Evolutionary conservation across 2,329 filamentous ascomycete species (phyloP), one percentile per base, ranked within the genome.

Genomic region (Coniella vitis): DNA sequence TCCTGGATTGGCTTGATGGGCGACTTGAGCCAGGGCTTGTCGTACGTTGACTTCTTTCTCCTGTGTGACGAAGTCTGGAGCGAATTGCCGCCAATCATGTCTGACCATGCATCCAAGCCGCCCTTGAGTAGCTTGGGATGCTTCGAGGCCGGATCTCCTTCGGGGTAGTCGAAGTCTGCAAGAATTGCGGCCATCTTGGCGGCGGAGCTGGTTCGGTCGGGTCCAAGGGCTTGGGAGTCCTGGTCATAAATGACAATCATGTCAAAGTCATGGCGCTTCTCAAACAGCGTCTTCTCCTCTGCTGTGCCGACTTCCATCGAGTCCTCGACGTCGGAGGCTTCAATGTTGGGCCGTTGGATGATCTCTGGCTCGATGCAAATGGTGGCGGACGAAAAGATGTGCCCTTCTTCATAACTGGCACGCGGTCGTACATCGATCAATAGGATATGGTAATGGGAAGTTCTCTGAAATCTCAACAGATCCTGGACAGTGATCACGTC

Each of bases 231-330:
- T 65, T 76, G 50, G 60, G 87, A 73, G 63, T 75, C 54, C 56
- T 91, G 78, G 63, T 98, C 90, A 63, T 97, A 95, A 59, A 94
- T 93, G 0, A 98, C 87, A 10, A 98, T 78, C 37, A 96, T 68
- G 56, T 97, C 90, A 58, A 86, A 95, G 48, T 85, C 75, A 55
- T 90, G 77, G 13, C 84, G 78, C 48, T 80, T 71, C 37, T 80
- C 81, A 58, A 95, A 95, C 29, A 88, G 72, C 2, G 74, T 68
- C 56, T 86, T 83, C 63, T 98, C 93, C n/a, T 74, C 66, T n/a
- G 81, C 71, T 0, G 87, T 84, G 0, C 81, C 84, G 5, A 93
- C 66, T 2, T 89, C 74, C 58, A 90, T 74, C 52, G 82, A 82
- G 52, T 90, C 85, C 16, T 71, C 73, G 34, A 86, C 76, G 19